Conservation (phyloP, 176 grass and related monocot species). For the Zea luxurians region DNA sequence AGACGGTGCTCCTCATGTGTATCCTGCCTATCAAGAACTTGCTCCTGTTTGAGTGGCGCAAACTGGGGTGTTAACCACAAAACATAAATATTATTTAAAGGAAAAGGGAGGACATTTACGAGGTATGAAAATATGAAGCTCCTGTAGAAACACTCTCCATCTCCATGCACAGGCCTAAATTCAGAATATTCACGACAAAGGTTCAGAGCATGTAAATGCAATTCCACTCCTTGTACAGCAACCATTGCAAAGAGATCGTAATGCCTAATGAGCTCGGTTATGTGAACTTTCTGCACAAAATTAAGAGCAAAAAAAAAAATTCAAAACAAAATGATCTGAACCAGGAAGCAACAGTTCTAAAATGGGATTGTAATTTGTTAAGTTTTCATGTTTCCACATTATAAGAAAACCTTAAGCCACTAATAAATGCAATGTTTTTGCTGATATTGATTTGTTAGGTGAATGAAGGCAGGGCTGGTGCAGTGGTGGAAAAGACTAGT, state of each 20-base stretch:
- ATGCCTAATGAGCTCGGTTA: not conserved
- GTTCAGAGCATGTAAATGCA: not conserved
- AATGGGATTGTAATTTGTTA: constrained; percentile 8
- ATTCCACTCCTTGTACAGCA: not conserved
- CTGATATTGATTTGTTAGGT: constrained; percentile 13
- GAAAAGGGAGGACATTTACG: constrained; percentile 30
- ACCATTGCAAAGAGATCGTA: not conserved
- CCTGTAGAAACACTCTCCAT: constrained; percentile 54
- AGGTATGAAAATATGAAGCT: constrained; percentile 59
- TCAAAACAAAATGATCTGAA: constrained; percentile 19
- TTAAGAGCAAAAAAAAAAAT: constrained; percentile 13
- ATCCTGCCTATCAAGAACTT: constrained; percentile 50
- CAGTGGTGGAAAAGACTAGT: too few species aligned
- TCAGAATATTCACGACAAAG: not conserved
- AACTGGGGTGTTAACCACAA: constrained; percentile 23
- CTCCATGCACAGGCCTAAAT: constrained; percentile 36
- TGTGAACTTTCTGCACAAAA: constrained; percentile 27
- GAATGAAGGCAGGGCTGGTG: not conserved
- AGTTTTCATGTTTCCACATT: constrained; percentile 3
- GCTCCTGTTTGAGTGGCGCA: constrained; percentile 38
- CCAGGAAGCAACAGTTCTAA: not conserved
- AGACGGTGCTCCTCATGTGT: constrained; percentile 37
- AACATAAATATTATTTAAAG: constrained; percentile 26
- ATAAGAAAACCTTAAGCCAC: constrained; percentile 22
- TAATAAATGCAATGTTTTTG: constrained; percentile 15